These are phyloP conservation scores for Aspergillus pseudoglaucus DNA, from an alignment of 2,329 filamentous ascomycete genomes.

Conservation along the genomic window DNA sequence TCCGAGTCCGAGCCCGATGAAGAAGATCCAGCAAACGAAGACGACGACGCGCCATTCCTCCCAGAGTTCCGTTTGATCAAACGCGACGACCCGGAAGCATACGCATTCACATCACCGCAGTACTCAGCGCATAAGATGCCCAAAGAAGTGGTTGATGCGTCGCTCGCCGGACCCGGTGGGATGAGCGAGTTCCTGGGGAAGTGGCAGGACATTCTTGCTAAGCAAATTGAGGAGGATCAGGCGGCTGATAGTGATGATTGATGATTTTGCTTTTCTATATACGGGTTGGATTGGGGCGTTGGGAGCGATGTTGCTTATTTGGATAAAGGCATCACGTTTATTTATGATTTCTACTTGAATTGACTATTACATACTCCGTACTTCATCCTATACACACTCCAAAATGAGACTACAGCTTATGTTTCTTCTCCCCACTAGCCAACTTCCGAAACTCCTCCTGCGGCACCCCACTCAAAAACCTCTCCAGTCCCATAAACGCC, in stretches of 20 bases:
- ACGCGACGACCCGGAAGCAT: conserved; percentile 80
- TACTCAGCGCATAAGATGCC: conserved; percentile 96
- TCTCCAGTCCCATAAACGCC: conserved; percentile 76
- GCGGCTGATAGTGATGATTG: conserved; percentile 30
- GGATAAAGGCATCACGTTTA: background rate
- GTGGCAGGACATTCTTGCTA: conserved; percentile 58
- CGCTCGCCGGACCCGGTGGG: conserved; percentile 61
- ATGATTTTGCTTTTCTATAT: conserved; percentile 5
- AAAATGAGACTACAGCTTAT: conserved; percentile 64
- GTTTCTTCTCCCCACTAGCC: conserved; percentile 81
- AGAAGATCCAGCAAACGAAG: conserved; percentile 46
- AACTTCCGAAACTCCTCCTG: conserved; percentile 85
- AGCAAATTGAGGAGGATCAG: conserved; percentile 35
- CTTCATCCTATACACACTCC: conserved; percentile 1
- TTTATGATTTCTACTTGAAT: too few relatives aligned
- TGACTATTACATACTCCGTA: background rate
- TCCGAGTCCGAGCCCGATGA: conserved; percentile 26
- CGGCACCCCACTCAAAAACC: conserved; percentile 73
- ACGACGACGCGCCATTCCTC: conserved; percentile 45
- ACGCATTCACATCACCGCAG: conserved; percentile 74
- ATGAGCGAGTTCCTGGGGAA: conserved; percentile 73
- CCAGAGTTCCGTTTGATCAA: conserved; percentile 79
- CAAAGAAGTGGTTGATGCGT: conserved; percentile 76
- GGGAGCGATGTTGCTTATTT: background rate
- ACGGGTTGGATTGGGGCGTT: background rate